Evolutionary conservation across 2,329 filamentous ascomycete species (phyloP), one percentile per base, ranked within the genome.

Genomic region (Thielaviopsis euricoi): DNA sequence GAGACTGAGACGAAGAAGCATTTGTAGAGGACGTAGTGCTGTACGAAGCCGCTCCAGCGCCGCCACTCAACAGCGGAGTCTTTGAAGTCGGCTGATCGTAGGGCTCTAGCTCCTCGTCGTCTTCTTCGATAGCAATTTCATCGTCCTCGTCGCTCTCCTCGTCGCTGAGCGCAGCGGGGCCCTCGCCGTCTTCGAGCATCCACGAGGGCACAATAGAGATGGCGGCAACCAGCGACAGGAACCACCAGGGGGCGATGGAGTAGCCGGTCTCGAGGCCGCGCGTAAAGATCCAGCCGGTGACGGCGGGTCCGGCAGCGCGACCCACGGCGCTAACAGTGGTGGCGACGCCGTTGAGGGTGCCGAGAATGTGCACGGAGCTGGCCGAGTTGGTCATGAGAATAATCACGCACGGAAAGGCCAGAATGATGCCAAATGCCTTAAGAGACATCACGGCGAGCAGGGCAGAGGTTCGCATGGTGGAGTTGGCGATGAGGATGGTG

Each of bases 351-450:
- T 97, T 97, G 58, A 97, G 72, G 0, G 90, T 96, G 1, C 89
- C 90, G 5, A 97, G 77, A 10, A 95, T 80, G 50, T 78, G 74
- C 17, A 95, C 73, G 57, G 85, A 89, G 0, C 76, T 71, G 4
- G 89, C 89, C 10, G 85, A 88, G 70, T 96, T 96, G 26, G 90
- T 96, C 43, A 97, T 78, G 53, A 97, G 75, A 64, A 97, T 96
- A 6, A 88, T 95, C 25, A 80, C 85, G 65, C 87, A 93, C 0
- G 93, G 91, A 67, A 96, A 96, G 0, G 86, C 86, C 65, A 96
- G 85, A 62, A 94, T 93, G 60, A 83, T 82, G 46, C 79, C 80
- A 57, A 86, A 77, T 10, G 85, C 84, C 68, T 95, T 94, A 65
- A 83, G 64, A 49, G 87, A 70, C 74, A 96, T 82, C 43, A 94